Conservation (phyloP, 441 rosid genomes). For the Mallotus japonicus region DNA sequence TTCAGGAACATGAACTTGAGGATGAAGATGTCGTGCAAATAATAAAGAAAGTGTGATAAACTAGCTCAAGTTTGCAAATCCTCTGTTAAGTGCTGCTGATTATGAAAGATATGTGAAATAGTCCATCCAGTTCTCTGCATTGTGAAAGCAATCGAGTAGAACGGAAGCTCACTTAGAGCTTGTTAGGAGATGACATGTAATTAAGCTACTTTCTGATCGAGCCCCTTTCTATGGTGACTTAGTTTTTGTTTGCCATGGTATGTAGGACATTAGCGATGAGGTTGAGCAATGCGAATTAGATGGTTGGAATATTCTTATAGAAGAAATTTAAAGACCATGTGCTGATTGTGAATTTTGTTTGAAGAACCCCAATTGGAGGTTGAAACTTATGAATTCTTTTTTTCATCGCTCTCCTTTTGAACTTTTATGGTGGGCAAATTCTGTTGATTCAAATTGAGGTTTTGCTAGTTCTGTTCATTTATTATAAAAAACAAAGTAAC, state of each 20-base stretch:
- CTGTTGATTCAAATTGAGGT: not conserved
- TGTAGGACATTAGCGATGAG: conserved; percentile 3
- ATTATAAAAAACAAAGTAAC: too few relatives aligned
- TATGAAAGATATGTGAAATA: not conserved
- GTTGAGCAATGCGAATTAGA: not conserved
- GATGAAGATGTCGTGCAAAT: conserved; percentile 98
- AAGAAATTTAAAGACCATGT: not conserved
- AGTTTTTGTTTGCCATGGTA: not conserved
- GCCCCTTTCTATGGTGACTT: conserved; percentile 3
- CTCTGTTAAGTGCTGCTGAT: not conserved
- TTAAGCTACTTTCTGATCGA: conserved; percentile 19
- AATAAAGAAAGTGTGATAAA: conserved; percentile 70
- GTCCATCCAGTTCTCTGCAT: not conserved
- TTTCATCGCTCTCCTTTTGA: too few relatives aligned
- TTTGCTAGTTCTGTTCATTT: not conserved
- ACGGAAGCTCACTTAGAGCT: not conserved
- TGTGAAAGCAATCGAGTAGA: not conserved
- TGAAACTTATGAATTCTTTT: not conserved
- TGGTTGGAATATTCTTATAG: not conserved
- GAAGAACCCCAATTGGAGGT: not conserved
- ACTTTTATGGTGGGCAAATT: too few relatives aligned
- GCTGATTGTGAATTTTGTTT: not conserved
- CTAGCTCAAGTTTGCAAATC: not conserved
- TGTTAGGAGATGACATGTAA: conserved; percentile 27
- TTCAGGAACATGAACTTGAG: conserved; percentile 95